Base-by-base conservation (phyloP, 2,329 filamentous ascomycete species). In the Neofusicoccum parvum region DNA sequence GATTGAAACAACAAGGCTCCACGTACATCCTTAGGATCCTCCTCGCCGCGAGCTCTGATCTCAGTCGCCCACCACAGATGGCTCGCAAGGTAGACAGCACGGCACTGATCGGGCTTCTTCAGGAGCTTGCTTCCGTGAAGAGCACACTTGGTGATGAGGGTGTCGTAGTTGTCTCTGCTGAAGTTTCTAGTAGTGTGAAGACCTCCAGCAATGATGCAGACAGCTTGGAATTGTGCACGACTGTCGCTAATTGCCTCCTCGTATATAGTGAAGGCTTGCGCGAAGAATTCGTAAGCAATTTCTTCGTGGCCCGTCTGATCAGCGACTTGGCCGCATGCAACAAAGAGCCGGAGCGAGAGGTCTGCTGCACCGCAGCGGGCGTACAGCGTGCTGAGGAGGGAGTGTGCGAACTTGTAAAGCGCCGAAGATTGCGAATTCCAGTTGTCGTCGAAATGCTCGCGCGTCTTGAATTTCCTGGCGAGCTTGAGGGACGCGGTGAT, bases 21-120 rank as follows among this genome's bases (percentile, higher is more conserved):
- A 83, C 89, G 83, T 81, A 94, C 91, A 74, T 89, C 87, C 66
- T 90, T 91, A 41, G 92, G 86, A 68, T 97, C 93, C 51, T 92
- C 89, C 75, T 97, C 94, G 11, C 87, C 88, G 70, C 90, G 88
- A 17, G 88, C 87, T 1, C 87, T 83, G 67, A 92, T 91, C 51
- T 96, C 94, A 12, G 92, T 94, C 0, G 93, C 92, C 95, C 95
- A 99, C 95, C 95, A 99, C 62, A 99, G 80, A 78, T 99, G 95
- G 76, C 94, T 97, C 3, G 95, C 95, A 70, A 99, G 82, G 74
- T 98, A 99, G 11, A 99, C 95, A 0, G 95, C 95, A 27, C 95
- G 89, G 77, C 95, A 99, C 80, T 99, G 95, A 76, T 99, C 95
- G 1, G 95, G 96, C 81, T 99, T 99, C 80, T 97, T 94, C 71